A percentile compares a stretch with the other conserved stretches of the same genome.
Conservation (phyloP, 441 rosid species). For the Theobroma grandiflorum region DNA sequence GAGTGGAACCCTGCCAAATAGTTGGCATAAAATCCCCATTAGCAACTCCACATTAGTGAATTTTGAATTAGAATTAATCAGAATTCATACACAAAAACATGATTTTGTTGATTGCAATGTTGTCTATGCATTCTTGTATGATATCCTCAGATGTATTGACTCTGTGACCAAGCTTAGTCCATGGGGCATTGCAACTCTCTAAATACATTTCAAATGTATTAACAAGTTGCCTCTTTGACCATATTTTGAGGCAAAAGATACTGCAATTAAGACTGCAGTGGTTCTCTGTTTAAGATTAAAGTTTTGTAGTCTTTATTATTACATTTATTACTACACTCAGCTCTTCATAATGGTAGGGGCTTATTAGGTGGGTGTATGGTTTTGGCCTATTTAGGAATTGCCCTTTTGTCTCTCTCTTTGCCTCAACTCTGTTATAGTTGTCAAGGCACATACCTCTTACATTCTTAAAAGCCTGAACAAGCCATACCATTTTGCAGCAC, state of each 20-base stretch:
- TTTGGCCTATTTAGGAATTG: slow-evolving; percentile 15
- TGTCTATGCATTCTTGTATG: no score
- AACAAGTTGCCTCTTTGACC: background rate
- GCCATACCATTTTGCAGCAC: slow-evolving; percentile 18
- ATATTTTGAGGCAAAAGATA: background rate
- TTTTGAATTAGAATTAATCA: background rate
- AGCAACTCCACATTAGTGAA: background rate
- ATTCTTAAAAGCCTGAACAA: slow-evolving; percentile 16
- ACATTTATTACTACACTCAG: slow-evolving; percentile 17
- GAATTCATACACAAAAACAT: background rate
- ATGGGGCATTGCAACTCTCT: background rate
- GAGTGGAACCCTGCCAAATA: background rate
- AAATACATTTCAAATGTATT: background rate
- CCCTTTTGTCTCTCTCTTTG: slow-evolving; percentile 8
- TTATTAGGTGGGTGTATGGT: slow-evolving; percentile 14
- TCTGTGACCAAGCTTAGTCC: no score
- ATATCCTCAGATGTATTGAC: no score
- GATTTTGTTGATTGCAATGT: background rate
- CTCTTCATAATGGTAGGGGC: background rate
- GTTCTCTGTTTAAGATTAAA: slow-evolving; percentile 15
- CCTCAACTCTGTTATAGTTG: slow-evolving; percentile 9
- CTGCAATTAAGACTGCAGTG: slow-evolving; percentile 14
- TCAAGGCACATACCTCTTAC: slow-evolving; percentile 17
- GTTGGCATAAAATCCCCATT: background rate
- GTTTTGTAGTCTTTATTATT: background rate